Percentiles rank a stretch among this genome's conserved stretches.
These are phyloP conservation scores for Simmondsia chinensis DNA, from an alignment of 148 eudicot species.

Conservation along the genomic window DNA sequence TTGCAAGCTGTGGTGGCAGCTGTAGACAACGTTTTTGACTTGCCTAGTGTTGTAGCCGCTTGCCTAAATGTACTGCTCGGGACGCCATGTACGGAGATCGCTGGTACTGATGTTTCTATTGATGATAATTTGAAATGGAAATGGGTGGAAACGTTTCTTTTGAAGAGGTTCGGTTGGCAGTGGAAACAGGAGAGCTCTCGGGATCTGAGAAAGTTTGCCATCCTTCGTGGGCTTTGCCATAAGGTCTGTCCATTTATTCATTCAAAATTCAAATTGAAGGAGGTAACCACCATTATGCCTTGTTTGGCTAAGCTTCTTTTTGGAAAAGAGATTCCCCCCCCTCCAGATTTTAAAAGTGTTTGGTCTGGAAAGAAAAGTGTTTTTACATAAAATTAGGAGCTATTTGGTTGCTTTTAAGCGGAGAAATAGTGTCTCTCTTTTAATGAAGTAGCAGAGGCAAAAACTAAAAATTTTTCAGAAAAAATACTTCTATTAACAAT, in stretches of 20 bases:
- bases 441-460: no score
- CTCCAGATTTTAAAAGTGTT: no score
- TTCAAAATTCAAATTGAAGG: not conserved
- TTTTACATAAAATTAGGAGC: no score
- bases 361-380: no score
- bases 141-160: slow-evolving; percentile 71
- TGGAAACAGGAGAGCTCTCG: slow-evolving; percentile 58
- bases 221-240: slow-evolving; percentile 95
- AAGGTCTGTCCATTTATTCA: slow-evolving; percentile 34
- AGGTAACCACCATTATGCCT: no score
- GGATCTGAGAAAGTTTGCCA: slow-evolving; percentile 69
- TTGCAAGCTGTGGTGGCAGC: slow-evolving; percentile 75
- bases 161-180: slow-evolving; percentile 70
- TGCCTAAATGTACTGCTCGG: slow-evolving; percentile 87
- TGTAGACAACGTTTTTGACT: slow-evolving; percentile 38
- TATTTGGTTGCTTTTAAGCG: no score
- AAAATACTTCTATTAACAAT: no score
- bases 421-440: no score
- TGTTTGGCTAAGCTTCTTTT: no score
- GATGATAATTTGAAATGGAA: slow-evolving; percentile 70
- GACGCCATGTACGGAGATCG: slow-evolving; percentile 25
- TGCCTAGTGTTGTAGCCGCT: slow-evolving; percentile 64
- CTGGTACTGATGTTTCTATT: slow-evolving; percentile 30
- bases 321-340: no score
- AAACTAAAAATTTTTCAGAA: no score